These are phyloP conservation scores for Calonectria leucothoes DNA, from an alignment of 2,329 filamentous ascomycete species.

Conservation along the genomic window DNA sequence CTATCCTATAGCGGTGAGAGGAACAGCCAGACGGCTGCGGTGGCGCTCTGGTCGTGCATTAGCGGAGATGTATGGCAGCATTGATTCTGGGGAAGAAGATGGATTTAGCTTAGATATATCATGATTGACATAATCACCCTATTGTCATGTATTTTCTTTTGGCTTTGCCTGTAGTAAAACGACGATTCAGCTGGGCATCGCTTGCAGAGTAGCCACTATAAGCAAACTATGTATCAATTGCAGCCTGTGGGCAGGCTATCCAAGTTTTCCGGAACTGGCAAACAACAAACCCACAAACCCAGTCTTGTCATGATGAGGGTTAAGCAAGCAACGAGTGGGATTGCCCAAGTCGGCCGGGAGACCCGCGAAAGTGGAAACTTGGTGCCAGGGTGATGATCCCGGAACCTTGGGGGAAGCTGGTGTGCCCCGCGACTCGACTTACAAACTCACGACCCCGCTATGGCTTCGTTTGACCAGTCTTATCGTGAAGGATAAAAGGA, in stretches of 20 bases:
- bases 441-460: conserved; percentile 18
- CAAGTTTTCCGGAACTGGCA: not conserved
- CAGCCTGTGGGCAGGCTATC: not conserved
- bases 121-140: not conserved
- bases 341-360: not conserved
- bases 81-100: not conserved
- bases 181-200: not conserved
- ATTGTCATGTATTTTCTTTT: not conserved
- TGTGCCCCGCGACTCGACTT: conserved; percentile 13
- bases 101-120: not conserved
- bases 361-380: conserved; percentile 6
- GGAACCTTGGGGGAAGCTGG: not conserved
- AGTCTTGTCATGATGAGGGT: not conserved
- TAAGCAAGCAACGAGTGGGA: not conserved
- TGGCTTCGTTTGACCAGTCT: not conserved
- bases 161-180: not conserved
- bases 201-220: too few species aligned
- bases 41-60: conserved; percentile 20
- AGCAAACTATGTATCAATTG: not conserved
- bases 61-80: conserved; percentile 15
- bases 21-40: conserved; percentile 6
- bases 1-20: conserved; percentile 18
- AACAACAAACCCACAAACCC: not conserved
- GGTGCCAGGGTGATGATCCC: conserved; percentile 5
- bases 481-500: not conserved